Conservation (phyloP, 768 basidiomycete genomes). For the Tephrocybe sp. region DNA sequence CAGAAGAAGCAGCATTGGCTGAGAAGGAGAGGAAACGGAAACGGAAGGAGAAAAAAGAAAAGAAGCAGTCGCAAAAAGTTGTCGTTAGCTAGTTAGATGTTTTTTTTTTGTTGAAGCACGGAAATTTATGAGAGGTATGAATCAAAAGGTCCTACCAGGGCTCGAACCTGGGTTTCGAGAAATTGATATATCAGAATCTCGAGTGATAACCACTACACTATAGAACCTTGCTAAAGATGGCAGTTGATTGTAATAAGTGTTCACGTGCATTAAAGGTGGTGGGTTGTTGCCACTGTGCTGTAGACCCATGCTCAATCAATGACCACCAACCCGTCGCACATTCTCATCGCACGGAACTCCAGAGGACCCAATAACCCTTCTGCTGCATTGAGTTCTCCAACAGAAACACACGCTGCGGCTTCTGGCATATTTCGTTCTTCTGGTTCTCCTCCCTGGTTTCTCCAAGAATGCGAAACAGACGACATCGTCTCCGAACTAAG, state of each 20-base stretch:
- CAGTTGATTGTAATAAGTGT: too few relatives aligned
- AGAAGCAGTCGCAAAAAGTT: conserved; percentile 17
- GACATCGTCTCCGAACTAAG: conserved; percentile 69
- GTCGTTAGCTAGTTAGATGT: too few relatives aligned
- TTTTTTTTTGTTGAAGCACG: too few relatives aligned
- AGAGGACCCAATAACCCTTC: conserved; percentile 73
- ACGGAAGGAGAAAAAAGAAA: conserved; percentile 16
- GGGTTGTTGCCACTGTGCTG: too few relatives aligned
- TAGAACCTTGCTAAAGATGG: conserved; percentile 39
- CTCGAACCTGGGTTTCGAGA: conserved; percentile 48
- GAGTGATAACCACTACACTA: conserved; percentile 26
- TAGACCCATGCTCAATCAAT: conserved; percentile 34
- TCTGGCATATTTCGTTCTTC: conserved; percentile 81
- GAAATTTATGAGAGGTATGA: too few relatives aligned
- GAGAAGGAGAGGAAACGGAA: conserved; percentile 22
- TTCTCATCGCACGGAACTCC: conserved; percentile 85
- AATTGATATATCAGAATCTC: conserved; percentile 31
- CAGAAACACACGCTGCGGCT: conserved; percentile 86
- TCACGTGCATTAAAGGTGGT: too few relatives aligned
- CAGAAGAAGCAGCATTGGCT: conserved; percentile 18
- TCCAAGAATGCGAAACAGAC: conserved; percentile 72
- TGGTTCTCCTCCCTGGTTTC: conserved; percentile 75
- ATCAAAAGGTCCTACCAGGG: conserved; percentile 39
- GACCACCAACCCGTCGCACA: conserved; percentile 80
- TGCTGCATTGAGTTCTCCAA: conserved; percentile 79